Evolutionary conservation across 169 alveolate genomes (phyloP).

Genomic region (Amoebophrya sp.): DNA sequence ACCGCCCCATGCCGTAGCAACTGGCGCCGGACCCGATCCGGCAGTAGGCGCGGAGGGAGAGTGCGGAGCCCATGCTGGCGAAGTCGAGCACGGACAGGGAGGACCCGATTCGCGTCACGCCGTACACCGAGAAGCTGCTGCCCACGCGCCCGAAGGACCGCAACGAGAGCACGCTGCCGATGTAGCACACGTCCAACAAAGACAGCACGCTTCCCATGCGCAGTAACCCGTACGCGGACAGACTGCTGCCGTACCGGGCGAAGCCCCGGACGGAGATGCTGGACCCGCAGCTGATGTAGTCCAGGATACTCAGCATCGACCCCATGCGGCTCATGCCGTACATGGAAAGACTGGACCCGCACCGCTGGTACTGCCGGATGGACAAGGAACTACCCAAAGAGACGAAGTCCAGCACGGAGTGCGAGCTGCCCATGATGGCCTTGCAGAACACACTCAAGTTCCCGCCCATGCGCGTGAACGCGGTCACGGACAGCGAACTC

Average conservation of each 20-base stretch:
- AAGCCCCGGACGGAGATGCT: background rate
- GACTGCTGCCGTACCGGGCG: background rate
- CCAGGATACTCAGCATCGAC: background rate
- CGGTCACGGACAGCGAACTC: background rate
- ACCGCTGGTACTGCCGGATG: background rate
- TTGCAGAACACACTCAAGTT: conserved; percentile 4
- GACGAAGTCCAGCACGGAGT: conserved; percentile 37
- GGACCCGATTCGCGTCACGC: conserved; percentile 14
- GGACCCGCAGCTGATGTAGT: background rate
- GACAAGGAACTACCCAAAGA: conserved; percentile 29
- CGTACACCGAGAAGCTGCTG: background rate
- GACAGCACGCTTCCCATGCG: background rate
- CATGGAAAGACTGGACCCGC: conserved; percentile 21
- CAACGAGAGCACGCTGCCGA: conserved; percentile 8
- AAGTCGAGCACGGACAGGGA: conserved; percentile 25
- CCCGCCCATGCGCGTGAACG: conserved; percentile 29
- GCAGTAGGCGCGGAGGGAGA: background rate
- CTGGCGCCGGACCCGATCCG: conserved; percentile 6
- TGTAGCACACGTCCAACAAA: conserved; percentile 15
- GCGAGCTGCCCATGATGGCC: conserved; percentile 19
- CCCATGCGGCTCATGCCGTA: conserved; percentile 37
- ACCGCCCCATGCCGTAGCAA: conserved; percentile 33
- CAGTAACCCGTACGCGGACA: conserved; percentile 19
- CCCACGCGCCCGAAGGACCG: conserved; percentile 26
- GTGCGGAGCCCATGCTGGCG: conserved; percentile 18